A percentile compares a stretch with the other conserved stretches of the same genome.
These are phyloP conservation scores for Marchantia polymorpha DNA, from an alignment of 225 moss, liverwort and hornwort species.

Conservation along the genomic window DNA sequence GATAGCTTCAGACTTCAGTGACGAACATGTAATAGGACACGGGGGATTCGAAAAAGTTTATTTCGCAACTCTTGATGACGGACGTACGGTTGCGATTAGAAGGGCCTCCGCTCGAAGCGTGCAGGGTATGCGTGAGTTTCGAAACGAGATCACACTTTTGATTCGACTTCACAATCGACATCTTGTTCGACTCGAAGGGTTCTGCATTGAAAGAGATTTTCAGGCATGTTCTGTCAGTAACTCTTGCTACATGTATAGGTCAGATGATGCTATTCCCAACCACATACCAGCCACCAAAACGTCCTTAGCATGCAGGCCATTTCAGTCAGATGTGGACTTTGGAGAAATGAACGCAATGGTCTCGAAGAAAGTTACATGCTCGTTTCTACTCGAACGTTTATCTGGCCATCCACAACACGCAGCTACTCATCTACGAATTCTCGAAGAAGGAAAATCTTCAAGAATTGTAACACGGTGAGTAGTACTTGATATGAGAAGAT, in stretches of 20 bases:
- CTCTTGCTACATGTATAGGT: no score
- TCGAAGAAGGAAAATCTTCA: slow-evolving; percentile 64
- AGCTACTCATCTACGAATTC: slow-evolving; percentile 68
- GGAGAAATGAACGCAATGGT: no score
- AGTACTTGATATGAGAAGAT: background rate
- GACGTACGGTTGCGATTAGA: slow-evolving; percentile 58
- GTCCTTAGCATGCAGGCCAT: no score
- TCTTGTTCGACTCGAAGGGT: slow-evolving; percentile 65
- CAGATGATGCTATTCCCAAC: no score
- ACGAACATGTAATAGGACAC: slow-evolving; percentile 51
- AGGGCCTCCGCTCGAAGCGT: slow-evolving; percentile 44
- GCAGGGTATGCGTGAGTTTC: slow-evolving; percentile 58
- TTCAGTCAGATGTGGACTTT: no score
- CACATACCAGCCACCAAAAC: no score
- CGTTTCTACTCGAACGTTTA: background rate
- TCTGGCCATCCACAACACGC: slow-evolving; percentile 6
- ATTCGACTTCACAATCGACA: slow-evolving; percentile 65
- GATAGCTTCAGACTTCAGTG: slow-evolving; percentile 56
- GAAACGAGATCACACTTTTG: slow-evolving; percentile 58
- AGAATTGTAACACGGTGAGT: slow-evolving; percentile 39
- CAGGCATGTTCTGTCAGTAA: slow-evolving; percentile 32
- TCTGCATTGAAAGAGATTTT: slow-evolving; percentile 48
- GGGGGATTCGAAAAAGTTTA: slow-evolving; percentile 80
- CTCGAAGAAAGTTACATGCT: no score
- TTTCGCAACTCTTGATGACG: slow-evolving; percentile 52